phyloP scores from a whole-genome alignment of 2,329 filamentous ascomycete species.

The Chrysosporium keratinophilum region DNA sequence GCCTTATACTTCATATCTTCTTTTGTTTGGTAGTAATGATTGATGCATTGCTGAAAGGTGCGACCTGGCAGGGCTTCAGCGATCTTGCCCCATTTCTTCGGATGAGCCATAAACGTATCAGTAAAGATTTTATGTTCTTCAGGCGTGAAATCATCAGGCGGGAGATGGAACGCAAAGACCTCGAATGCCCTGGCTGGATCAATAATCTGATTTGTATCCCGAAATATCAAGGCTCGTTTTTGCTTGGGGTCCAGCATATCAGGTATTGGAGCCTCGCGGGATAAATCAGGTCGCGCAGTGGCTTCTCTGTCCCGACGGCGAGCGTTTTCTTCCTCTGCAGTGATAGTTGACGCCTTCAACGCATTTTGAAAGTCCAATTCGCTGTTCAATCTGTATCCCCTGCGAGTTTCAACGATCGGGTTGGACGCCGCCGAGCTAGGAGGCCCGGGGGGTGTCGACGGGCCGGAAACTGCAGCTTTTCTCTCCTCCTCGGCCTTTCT shows the following conservation, averaged over 20 bases:
- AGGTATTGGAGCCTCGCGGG: slow-evolving; percentile 39
- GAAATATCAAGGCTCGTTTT: slow-evolving; percentile 32
- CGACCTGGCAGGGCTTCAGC: slow-evolving; percentile 38
- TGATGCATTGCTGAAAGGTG: slow-evolving; percentile 40
- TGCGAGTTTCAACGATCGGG: slow-evolving; percentile 28
- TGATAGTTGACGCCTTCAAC: slow-evolving; percentile 39
- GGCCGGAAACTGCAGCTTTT: slow-evolving; percentile 30
- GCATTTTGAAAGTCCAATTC: slow-evolving; percentile 42
- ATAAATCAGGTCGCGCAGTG: slow-evolving; percentile 36
- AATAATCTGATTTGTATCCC: slow-evolving; percentile 39
- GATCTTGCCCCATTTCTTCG: slow-evolving; percentile 45
- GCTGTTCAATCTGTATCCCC: slow-evolving; percentile 40
- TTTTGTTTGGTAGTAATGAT: slow-evolving; percentile 44
- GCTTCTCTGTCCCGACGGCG: slow-evolving; percentile 35
- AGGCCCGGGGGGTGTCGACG: slow-evolving; percentile 23
- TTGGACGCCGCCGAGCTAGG: slow-evolving; percentile 24
- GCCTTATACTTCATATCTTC: slow-evolving; percentile 42
- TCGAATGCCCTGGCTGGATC: slow-evolving; percentile 31
- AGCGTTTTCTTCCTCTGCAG: slow-evolving; percentile 39
- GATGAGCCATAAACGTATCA: slow-evolving; percentile 39
- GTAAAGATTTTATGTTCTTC: slow-evolving; percentile 40
- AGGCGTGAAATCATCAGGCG: slow-evolving; percentile 39
- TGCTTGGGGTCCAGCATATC: slow-evolving; percentile 38
- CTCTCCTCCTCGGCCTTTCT: slow-evolving; percentile 30
- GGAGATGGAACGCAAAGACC: slow-evolving; percentile 38